Evolutionary conservation across 1,284 basidiomycete species (phyloP).

Genomic region (Ceratobasidium sp.): DNA sequence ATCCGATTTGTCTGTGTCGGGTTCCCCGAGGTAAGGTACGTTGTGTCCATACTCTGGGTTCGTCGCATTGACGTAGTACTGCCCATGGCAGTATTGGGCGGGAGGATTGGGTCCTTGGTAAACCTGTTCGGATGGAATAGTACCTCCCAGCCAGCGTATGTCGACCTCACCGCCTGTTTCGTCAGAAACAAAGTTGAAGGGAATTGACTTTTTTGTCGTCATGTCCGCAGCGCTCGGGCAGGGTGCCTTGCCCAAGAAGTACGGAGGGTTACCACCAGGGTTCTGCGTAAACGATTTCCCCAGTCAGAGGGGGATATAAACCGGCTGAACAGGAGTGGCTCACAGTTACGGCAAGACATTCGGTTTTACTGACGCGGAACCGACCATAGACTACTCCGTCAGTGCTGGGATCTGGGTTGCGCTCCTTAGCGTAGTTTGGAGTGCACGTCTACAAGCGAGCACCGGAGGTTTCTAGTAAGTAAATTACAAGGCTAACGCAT

Average conservation of each 20-base stretch:
- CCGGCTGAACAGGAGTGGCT: background rate
- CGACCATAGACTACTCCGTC: background rate
- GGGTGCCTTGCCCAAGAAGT: background rate
- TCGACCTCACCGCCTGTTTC: too few relatives aligned
- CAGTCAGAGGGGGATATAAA: background rate
- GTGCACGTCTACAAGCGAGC: background rate
- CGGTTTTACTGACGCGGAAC: background rate
- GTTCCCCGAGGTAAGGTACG: background rate
- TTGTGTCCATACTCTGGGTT: background rate
- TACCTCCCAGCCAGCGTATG: too few relatives aligned
- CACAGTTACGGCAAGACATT: background rate
- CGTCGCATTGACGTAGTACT: background rate
- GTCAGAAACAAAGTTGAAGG: conserved; percentile 6
- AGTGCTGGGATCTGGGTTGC: background rate
- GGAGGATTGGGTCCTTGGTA: background rate
- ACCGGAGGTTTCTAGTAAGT: background rate
- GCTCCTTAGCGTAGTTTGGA: background rate
- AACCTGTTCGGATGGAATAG: background rate
- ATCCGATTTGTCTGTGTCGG: background rate
- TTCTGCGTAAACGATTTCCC: background rate
- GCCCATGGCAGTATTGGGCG: background rate
- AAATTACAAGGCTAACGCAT: too few relatives aligned
- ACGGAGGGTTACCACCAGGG: background rate
- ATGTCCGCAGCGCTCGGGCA: background rate
- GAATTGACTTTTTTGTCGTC: background rate